phyloP scores from a whole-genome alignment of 768 basidiomycete genomes.

The Rhodosporidiobolus odoratus region DNA sequence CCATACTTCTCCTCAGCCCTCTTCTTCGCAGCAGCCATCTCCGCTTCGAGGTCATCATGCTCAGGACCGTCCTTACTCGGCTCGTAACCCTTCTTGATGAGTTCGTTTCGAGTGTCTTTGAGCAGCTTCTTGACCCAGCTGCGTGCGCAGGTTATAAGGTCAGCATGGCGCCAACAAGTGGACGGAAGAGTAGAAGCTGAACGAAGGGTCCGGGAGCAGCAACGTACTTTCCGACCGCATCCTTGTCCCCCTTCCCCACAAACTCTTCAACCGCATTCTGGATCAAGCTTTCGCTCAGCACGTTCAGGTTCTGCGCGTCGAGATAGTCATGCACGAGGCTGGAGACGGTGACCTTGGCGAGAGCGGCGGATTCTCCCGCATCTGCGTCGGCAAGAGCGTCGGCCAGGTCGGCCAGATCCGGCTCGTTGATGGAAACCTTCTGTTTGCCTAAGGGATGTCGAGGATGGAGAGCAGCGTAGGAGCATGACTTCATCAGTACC shows the following conservation, averaged over 20 bases:
- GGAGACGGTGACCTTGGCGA: slow-evolving; percentile 75
- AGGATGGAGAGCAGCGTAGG: neutral
- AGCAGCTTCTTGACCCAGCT: slow-evolving; percentile 49
- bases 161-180: neutral
- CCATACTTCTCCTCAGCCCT: slow-evolving; percentile 39
- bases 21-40: slow-evolving; percentile 46
- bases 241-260: slow-evolving; percentile 94
- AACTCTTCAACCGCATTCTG: slow-evolving; percentile 89
- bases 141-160: neutral
- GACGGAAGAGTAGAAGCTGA: neutral
- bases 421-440: slow-evolving; percentile 68
- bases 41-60: slow-evolving; percentile 47
- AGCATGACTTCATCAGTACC: too few species aligned
- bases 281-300: slow-evolving; percentile 84
- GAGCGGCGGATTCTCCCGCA: slow-evolving; percentile 66
- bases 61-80: slow-evolving; percentile 41
- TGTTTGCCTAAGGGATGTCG: slow-evolving; percentile 27
- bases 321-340: slow-evolving; percentile 88
- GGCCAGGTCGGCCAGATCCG: slow-evolving; percentile 58
- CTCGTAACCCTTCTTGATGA: slow-evolving; percentile 32
- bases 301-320: slow-evolving; percentile 82
- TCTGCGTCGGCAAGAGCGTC: slow-evolving; percentile 63
- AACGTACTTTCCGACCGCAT: slow-evolving; percentile 59
- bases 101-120: slow-evolving; percentile 41
- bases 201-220: neutral